Base-by-base conservation (phyloP, 805 yeast species). In the Lipomyces starkeyi region DNA sequence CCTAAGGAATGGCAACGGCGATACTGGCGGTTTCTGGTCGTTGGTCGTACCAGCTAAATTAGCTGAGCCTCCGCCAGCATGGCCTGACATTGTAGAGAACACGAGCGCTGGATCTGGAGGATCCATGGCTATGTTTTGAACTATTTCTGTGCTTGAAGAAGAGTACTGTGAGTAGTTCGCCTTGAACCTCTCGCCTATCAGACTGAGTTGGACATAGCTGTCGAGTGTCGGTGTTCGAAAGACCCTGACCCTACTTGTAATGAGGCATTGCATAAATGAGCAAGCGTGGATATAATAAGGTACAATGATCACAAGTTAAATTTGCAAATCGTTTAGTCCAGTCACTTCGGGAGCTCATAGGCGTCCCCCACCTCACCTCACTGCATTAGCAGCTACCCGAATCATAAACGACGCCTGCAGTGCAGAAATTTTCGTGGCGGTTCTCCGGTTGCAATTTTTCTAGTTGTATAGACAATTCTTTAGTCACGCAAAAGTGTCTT, bases 21-120 rank as follows among this genome's bases (percentile, higher is more conserved):
- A 55, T 9, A 20, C 13, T 8, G 59, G 34, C 3, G 58, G 57
- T 59, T 55, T 61, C 22, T 37, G 55, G 11, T n/a, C 40, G 14
- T 32, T 49, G 49, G 55, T 34, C 27, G 62, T 20, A 14, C 49
- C 43, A 17, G 49, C 20, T n/a, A 43, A 43, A 43, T 43, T 43
- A n/a, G 64, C 52, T 13, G 65, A 49, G 22, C 61, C 65, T 8
- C 65, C 61, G 37, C 65, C 65, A 29, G 56, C 61, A 52, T 52
- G 59, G 20, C 65, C 63, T 6, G 65, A 53, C 59, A 65, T 43
- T 37, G 64, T 58, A 59, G 68, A 53, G 34, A 43, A 65, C 7
- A 65, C 59, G n/a, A 61, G 49, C 29, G 59, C 64, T 3, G 65
- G 60, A 65, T 65, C 68, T 32, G 62, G 49, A 4, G 68, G 52